Base-by-base conservation (phyloP, 1,284 basidiomycete species). In the Marasmius fiardii region DNA sequence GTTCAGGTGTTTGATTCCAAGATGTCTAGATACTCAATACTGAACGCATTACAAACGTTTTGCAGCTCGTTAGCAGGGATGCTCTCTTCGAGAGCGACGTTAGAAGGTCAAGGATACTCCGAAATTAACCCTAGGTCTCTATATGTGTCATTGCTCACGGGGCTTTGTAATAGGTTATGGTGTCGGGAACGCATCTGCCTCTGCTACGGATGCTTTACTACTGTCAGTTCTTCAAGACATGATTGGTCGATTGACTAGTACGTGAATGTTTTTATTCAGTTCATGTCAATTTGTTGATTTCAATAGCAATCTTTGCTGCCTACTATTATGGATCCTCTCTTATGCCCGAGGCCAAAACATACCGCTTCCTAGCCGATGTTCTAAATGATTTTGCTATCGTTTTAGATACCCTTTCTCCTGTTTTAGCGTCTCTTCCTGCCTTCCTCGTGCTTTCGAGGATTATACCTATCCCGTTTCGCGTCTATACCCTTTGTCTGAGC, bases 291-390 rank as follows among this genome's bases (percentile, higher is more conserved):
- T 16, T 39, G 5, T 18, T 43, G 28, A 51, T 20, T 43, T 44
- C 56, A 3, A 11, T 59, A 86, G 86, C 86, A 4, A 86, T 89
- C 47, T 61, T 81, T 3, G 80, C 74, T 4, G 86, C 81, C 0
- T 85, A 85, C 65, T 72, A 75, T 51, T 70, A 86, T 34, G 85
- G 86, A 1, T 81, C 85, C 0, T 83, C 80, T 0, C 76, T 88
- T 3, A 81, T 77, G 35, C 83, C 86, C 12, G 86, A 89, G 69
- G 83, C 85, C 2, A 88, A 88, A 66, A 83, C 76, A 2, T 88
- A 85, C 61, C 79, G 86, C n/a, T 73, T 87, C 45, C 72, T 86
- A n/a, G 86, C 85, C 0, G 86, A 89, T 60, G 70, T 86, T 16
- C 71, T 85, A 58, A 88, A 86, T 55, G 86, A 88, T 59, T 67